A percentile compares a stretch with the other conserved stretches of the same genome.
phyloP scores from a whole-genome alignment of 768 basidiomycete genomes.

The Lactifluus pinguis region DNA sequence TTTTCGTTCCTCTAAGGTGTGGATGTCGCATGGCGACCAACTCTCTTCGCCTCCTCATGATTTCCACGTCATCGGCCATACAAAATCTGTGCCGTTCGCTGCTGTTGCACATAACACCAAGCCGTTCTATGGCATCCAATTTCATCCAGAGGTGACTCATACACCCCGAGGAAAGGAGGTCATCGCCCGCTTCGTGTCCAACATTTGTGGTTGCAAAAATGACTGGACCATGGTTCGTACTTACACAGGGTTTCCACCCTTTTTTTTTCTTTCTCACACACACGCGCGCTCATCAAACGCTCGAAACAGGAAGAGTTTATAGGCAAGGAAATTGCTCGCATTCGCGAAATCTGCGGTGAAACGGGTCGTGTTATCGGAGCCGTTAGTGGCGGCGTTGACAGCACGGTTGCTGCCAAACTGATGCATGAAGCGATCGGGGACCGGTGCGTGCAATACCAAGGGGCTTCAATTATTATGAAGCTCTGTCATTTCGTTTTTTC shows the following conservation, averaged over 20 bases:
- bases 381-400: slow-evolving; percentile 95
- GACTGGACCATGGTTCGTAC: slow-evolving; percentile 87
- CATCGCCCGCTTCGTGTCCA: slow-evolving; percentile 73
- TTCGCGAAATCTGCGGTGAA: slow-evolving; percentile 88
- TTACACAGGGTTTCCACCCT: too few species aligned
- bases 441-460: slow-evolving; percentile 40
- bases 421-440: slow-evolving; percentile 99
- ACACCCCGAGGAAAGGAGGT: slow-evolving; percentile 84
- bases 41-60: slow-evolving; percentile 69
- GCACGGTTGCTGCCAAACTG: slow-evolving; percentile 94
- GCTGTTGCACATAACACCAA: slow-evolving; percentile 87
- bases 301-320: slow-evolving; percentile 83
- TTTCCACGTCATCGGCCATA: slow-evolving; percentile 85
- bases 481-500: background rate
- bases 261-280: too few species aligned
- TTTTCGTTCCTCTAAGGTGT: slow-evolving; percentile 51
- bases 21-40: slow-evolving; percentile 99
- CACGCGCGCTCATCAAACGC: background rate
- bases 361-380: slow-evolving; percentile 97
- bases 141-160: slow-evolving; percentile 98
- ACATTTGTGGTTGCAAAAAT: slow-evolving; percentile 70
- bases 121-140: slow-evolving; percentile 93
- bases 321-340: slow-evolving; percentile 89
- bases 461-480: background rate
- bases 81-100: slow-evolving; percentile 81